Conservation (phyloP, 2,329 filamentous ascomycete species). For the Chaetomium olivaceum region DNA sequence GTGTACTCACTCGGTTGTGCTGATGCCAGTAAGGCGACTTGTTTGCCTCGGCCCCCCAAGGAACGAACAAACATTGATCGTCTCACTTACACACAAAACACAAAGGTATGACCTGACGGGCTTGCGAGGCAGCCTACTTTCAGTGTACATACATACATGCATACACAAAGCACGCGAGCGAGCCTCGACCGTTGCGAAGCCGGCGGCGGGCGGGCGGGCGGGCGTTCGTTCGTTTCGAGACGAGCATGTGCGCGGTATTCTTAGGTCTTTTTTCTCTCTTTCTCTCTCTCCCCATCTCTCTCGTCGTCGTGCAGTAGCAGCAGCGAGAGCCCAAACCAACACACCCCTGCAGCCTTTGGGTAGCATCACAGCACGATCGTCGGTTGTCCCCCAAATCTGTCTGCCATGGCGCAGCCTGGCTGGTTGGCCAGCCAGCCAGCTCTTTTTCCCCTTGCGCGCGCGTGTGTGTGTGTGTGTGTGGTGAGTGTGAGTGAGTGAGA, state of each 20-base stretch:
- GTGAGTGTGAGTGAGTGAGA: no score
- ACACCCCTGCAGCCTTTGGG: constrained; percentile 17
- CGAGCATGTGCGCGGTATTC: not conserved
- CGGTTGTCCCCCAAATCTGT: constrained; percentile 1
- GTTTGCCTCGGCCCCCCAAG: not conserved
- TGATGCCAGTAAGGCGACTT: not conserved
- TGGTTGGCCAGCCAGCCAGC: no score
- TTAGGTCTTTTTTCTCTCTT: no score
- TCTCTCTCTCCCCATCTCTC: not conserved
- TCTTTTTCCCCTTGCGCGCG: no score
- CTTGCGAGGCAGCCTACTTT: not conserved
- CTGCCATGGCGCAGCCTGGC: not conserved
- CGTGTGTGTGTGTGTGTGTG: no score
- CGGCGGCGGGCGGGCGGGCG: not conserved
- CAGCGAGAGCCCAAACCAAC: constrained; percentile 6
- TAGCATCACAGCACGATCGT: constrained; percentile 21
- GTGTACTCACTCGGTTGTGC: not conserved
- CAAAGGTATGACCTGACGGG: not conserved
- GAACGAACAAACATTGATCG: not conserved
- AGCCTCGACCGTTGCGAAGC: not conserved
- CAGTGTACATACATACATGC: not conserved
- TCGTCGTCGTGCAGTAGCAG: no score
- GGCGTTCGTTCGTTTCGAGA: no score
- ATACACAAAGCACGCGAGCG: no score
- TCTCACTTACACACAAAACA: not conserved